Conservation (phyloP, 2,329 filamentous ascomycete species). For the Fusarium staphyleae region DNA sequence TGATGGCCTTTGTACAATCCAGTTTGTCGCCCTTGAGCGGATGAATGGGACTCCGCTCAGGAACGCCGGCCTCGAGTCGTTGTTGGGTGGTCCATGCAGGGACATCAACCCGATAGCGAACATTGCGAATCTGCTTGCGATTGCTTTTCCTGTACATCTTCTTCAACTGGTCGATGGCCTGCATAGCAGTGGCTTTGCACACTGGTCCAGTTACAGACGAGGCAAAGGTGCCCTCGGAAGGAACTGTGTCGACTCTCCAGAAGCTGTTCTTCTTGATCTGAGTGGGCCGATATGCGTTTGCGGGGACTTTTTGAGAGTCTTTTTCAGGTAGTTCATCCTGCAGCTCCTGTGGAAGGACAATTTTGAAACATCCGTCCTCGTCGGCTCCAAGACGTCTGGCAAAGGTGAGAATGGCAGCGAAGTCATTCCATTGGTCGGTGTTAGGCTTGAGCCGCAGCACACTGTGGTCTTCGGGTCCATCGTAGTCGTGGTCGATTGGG, state of each 20-base stretch:
- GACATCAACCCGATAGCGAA: slow-evolving; percentile 50
- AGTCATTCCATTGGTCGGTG: slow-evolving; percentile 47
- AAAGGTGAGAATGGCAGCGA: slow-evolving; percentile 46
- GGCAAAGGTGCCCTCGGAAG: slow-evolving; percentile 45
- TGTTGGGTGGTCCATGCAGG: slow-evolving; percentile 49
- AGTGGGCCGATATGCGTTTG: slow-evolving; percentile 48
- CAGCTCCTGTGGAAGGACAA: slow-evolving; percentile 45
- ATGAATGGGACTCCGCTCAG: slow-evolving; percentile 48
- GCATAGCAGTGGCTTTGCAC: slow-evolving; percentile 36
- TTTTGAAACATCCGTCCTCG: slow-evolving; percentile 50
- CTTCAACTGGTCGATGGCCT: slow-evolving; percentile 45
- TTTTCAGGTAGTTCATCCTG: slow-evolving; percentile 45
- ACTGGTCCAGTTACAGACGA: slow-evolving; percentile 37
- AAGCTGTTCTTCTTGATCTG: slow-evolving; percentile 47
- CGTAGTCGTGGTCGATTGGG: slow-evolving; percentile 44
- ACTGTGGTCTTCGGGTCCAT: slow-evolving; percentile 42
- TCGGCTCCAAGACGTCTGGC: slow-evolving; percentile 44
- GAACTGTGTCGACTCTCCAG: slow-evolving; percentile 48
- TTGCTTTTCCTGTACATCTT: slow-evolving; percentile 48
- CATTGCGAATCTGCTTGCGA: slow-evolving; percentile 47
- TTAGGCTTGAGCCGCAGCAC: slow-evolving; percentile 48
- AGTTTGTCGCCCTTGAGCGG: slow-evolving; percentile 49
- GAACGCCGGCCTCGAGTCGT: slow-evolving; percentile 47
- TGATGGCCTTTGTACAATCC: slow-evolving; percentile 48
- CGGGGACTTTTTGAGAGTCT: slow-evolving; percentile 39